phyloP scores from a whole-genome alignment of 257 asterid species.

The Apocynum venetum region DNA sequence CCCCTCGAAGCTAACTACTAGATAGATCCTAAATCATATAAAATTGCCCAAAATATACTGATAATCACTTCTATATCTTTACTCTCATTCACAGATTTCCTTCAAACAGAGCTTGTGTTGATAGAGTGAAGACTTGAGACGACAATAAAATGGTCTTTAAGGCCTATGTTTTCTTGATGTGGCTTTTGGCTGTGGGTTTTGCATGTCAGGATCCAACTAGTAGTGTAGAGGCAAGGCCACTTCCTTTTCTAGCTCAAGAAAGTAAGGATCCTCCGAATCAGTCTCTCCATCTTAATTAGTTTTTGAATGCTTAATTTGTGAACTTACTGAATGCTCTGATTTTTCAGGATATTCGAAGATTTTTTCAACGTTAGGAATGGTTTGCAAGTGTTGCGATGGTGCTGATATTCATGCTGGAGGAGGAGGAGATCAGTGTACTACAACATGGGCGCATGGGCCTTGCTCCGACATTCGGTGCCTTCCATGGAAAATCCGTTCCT shows the following conservation, averaged over 20 bases:
- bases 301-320: not conserved
- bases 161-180: not conserved
- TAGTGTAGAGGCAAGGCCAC: slow-evolving; percentile 13
- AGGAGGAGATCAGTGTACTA: slow-evolving; percentile 14
- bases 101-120: not conserved
- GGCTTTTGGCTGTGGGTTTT: slow-evolving; percentile 10
- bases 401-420: not conserved
- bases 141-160: not conserved
- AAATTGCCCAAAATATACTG: not conserved
- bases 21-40: not conserved
- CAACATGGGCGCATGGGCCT: slow-evolving; percentile 26
- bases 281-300: not conserved
- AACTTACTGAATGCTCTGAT: not conserved
- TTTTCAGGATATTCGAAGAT: slow-evolving; percentile 18
- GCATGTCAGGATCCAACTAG: not conserved
- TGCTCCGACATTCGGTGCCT: slow-evolving; percentile 34
- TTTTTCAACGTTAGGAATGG: slow-evolving; percentile 32
- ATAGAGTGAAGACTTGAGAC: not conserved
- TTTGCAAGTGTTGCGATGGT: slow-evolving; percentile 43
- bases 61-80: not conserved
- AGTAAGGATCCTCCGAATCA: slow-evolving; percentile 8
- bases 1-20: not conserved
- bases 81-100: no score
- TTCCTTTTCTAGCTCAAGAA: slow-evolving; percentile 9
- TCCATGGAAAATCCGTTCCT: slow-evolving; percentile 34